A percentile compares a stretch with the other conserved stretches of the same genome.
Conservation (phyloP, 176 grass and related monocot species). For the Ampelocalamus luodianensis region DNA sequence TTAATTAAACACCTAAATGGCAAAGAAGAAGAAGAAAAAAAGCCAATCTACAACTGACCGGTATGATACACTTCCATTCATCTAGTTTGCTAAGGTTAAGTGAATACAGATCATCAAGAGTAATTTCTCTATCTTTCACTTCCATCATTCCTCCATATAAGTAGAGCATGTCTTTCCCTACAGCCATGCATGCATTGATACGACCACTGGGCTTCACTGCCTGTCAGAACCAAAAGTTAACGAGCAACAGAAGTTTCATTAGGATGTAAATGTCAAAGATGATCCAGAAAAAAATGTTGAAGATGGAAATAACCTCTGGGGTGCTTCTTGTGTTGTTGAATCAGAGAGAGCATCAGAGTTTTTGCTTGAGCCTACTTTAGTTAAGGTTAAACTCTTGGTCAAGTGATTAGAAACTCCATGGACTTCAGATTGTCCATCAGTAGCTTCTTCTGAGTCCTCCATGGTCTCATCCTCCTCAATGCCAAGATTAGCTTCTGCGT, state of each 20-base stretch:
- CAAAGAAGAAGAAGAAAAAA: constrained; percentile 25
- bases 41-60: constrained; percentile 52
- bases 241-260: constrained; percentile 35
- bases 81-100: constrained; percentile 98
- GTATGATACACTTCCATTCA: constrained; percentile 97
- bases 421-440: constrained; percentile 50
- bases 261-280: constrained; percentile 34
- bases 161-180: constrained; percentile 88
- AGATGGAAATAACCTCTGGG: constrained; percentile 61
- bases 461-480: constrained; percentile 74
- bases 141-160: constrained; percentile 99
- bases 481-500: constrained; percentile 48
- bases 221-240: constrained; percentile 45
- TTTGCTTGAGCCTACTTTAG: constrained; percentile 56
- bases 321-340: constrained; percentile 59
- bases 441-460: constrained; percentile 59
- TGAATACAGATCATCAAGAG: constrained; percentile 96
- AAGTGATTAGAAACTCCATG: constrained; percentile 80
- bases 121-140: constrained; percentile 95
- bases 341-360: constrained; percentile 51
- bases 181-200: constrained; percentile 90
- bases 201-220: constrained; percentile 84
- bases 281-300: background rate
- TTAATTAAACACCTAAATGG: background rate
- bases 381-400: constrained; percentile 68